These are phyloP conservation scores for Podochytrium sp. DNA, from an alignment of 192 early-diverging fungal species.

Conservation along the genomic window DNA sequence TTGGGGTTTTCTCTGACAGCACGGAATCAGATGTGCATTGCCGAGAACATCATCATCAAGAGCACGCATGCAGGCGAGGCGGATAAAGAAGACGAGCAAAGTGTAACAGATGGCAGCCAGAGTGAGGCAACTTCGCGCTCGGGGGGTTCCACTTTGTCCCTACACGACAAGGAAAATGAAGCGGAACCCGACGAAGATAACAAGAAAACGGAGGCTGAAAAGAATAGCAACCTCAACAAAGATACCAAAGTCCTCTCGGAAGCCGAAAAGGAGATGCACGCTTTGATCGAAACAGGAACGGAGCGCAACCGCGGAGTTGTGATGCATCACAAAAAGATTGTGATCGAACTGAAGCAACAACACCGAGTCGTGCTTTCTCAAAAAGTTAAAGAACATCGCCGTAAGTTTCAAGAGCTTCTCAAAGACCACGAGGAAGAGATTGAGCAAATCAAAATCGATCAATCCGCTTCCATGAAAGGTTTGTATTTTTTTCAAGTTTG, in stretches of 20 bases:
- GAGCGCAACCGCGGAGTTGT: slow-evolving; percentile 8
- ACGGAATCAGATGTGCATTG: background rate
- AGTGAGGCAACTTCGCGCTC: slow-evolving; percentile 1
- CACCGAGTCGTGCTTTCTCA: slow-evolving; percentile 18
- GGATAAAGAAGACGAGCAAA: background rate
- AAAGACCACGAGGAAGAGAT: slow-evolving; percentile 40
- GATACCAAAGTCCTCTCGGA: slow-evolving; percentile 19
- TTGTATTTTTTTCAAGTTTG: background rate
- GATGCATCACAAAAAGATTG: slow-evolving; percentile 28
- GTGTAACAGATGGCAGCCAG: slow-evolving; percentile 5
- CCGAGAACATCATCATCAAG: slow-evolving; percentile 15
- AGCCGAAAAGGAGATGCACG: slow-evolving; percentile 13
- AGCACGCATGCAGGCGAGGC: background rate
- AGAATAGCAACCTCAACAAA: slow-evolving; percentile 18
- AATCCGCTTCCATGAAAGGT: slow-evolving; percentile 23
- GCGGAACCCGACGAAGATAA: background rate
- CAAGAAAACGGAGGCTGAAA: background rate
- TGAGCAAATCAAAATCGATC: slow-evolving; percentile 31
- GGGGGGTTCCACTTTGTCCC: background rate
- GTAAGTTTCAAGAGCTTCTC: slow-evolving; percentile 24
- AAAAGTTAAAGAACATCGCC: slow-evolving; percentile 30
- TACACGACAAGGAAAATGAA: background rate
- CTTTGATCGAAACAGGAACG: slow-evolving; percentile 1
- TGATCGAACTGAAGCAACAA: slow-evolving; percentile 20
- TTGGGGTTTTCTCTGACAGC: background rate